These are phyloP conservation scores for Spiraea crenata DNA, from an alignment of 331 rosid species.

Conservation along the genomic window DNA sequence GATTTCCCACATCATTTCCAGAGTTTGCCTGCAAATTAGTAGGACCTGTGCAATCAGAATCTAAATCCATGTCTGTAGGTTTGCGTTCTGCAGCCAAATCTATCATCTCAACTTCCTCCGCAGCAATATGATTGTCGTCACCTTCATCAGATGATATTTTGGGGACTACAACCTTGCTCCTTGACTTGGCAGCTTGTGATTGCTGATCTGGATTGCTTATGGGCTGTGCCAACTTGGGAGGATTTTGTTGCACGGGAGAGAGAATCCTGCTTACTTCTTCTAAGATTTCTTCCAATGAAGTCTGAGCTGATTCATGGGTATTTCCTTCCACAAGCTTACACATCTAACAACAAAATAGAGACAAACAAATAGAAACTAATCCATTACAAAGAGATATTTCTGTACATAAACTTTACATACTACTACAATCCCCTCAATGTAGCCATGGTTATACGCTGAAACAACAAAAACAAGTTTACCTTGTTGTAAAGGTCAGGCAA, in stretches of 20 bases:
- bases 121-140: constrained; percentile 29
- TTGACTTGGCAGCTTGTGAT: constrained; percentile 25
- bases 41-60: constrained; percentile 9
- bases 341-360: constrained; percentile 55
- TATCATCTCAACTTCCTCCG: constrained; percentile 24
- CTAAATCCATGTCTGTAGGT: constrained; percentile 17
- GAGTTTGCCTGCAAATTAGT: constrained; percentile 13
- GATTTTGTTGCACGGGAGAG: constrained; percentile 30
- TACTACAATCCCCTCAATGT: not conserved
- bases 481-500: constrained; percentile 73
- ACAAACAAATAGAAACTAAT: constrained; percentile 5
- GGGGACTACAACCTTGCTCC: constrained; percentile 12
- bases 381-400: not conserved
- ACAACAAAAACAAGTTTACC: constrained; percentile 39
- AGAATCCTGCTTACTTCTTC: constrained; percentile 52
- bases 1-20: constrained; percentile 30
- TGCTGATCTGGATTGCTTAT: constrained; percentile 23
- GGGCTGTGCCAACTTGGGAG: constrained; percentile 26
- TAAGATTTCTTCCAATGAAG: constrained; percentile 49
- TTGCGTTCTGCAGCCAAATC: constrained; percentile 34
- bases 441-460: constrained; percentile 1
- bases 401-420: too few species aligned
- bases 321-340: constrained; percentile 63
- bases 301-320: constrained; percentile 31
- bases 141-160: constrained; percentile 31